Conservation (phyloP, 805 yeast genomes). For the Candida namnaoensis region DNA sequence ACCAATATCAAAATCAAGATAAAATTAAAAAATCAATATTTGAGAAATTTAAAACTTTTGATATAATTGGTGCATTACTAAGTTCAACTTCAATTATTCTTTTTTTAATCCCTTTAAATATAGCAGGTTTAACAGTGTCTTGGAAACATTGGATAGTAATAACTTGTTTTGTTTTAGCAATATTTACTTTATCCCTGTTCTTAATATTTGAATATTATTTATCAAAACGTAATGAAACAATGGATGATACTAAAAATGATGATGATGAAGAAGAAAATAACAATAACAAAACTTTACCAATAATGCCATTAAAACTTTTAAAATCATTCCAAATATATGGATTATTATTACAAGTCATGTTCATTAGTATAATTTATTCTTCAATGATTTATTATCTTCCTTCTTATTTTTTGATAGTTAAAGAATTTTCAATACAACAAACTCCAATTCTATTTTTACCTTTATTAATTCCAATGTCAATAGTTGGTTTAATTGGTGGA, state of each 20-base stretch:
- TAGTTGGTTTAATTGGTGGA: slow-evolving; percentile 36
- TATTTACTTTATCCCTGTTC: slow-evolving; percentile 26
- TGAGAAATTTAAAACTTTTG: slow-evolving; percentile 38
- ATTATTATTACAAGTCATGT: slow-evolving; percentile 28
- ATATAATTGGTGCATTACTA: slow-evolving; percentile 39
- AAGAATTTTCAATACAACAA: slow-evolving; percentile 24
- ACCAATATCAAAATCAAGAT: slow-evolving; percentile 24
- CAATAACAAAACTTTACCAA: slow-evolving; percentile 23
- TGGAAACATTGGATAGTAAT: slow-evolving; percentile 34
- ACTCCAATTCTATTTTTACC: slow-evolving; percentile 15
- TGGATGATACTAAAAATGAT: no score
- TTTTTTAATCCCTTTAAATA: slow-evolving; percentile 40
- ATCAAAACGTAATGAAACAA: no score
- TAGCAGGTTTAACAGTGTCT: slow-evolving; percentile 42
- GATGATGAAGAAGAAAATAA: no score
- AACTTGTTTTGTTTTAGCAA: slow-evolving; percentile 24
- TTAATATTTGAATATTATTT: slow-evolving; percentile 35
- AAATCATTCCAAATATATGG: slow-evolving; percentile 24
- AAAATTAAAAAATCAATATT: slow-evolving; percentile 4
- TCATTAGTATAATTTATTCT: slow-evolving; percentile 38
- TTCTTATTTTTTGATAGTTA: slow-evolving; percentile 25
- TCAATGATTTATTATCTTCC: slow-evolving; percentile 38
- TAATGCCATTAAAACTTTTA: slow-evolving; percentile 41
- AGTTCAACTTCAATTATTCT: slow-evolving; percentile 36
- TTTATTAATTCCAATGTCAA: slow-evolving; percentile 33